Base-by-base conservation (phyloP, 345 rosid species). In the Garcia nutans region DNA sequence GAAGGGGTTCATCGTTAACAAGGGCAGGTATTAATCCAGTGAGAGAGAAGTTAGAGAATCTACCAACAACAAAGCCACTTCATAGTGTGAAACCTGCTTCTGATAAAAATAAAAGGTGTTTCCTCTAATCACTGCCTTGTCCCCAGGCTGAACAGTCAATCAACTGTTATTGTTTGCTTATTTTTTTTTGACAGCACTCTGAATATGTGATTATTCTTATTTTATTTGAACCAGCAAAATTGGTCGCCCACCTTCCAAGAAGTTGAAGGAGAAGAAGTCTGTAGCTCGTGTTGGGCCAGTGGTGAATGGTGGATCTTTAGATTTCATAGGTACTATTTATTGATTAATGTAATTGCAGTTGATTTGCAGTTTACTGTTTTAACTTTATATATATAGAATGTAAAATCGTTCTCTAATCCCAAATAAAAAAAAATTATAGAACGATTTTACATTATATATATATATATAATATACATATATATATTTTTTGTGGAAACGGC, bases 241-340 rank as follows among this genome's bases (percentile, higher is more conserved):
- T 47, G 98, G 98, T 41, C 92, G 95, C 65, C 97, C 97, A 67
- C 97, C 96, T 70, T 81, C 87, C 42, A 91, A 86, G 81, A 96
- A 92, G 85, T 77, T 91, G 79, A 93, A 92, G 79, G 97, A 91
- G 80, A 88, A 91, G 79, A 96, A 91, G 80, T 87, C 86, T 65
- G 62, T 87, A 65, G 67, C 84, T 55, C 91, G 90, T 60, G 80
- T 85, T 72, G 93, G 87, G 74, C 80, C 82, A 71, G 76, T 84
- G 76, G 76, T 82, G 7, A 87, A 81, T 70, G 77, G 76, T 45
- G 82, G 84, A 76, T 82, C 95, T 71, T 74, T 86, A 55, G 97
- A 89, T 78, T 84, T 85, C 65, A 80, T 91, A 65, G 98, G 98
- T 96, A 86, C 3, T 63, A 58, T 26, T 65, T n/a, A 54, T 73